Evolutionary conservation across 306 rosid species (phyloP), one percentile per base, ranked within the genome.

Genomic region (Castanopsis chinensis): DNA sequence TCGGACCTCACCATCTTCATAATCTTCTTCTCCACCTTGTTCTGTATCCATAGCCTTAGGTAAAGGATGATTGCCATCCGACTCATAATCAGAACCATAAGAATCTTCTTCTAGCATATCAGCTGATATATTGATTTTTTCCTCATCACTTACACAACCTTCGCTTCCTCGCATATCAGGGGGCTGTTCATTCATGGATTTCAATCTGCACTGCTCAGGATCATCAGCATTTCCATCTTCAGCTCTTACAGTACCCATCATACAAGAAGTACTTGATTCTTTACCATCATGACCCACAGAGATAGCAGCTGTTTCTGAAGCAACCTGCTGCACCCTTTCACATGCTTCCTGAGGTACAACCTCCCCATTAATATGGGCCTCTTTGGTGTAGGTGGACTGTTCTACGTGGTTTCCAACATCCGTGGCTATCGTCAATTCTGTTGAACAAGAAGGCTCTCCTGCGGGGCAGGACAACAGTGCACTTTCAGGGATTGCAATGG

Each of bases 1-100:
- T 30, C 94, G 85, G 73, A 95, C 90, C 88, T 95, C 93, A 30
- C 97, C 99, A 63, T 94, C 99, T 86, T 91, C 97, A 79, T 81
- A 92, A 79, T 92, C 98, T 70, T 91, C 93, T 58, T 79, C 89
- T 64, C 83, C 86, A 80, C 52, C 87, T 41, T 43, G 81, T 79
- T 85, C 85, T 25, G 80, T 82, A 76, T 83, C 89, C 75, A 86
- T 71, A 60, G 87, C 80, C 84, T 85, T 80, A 76, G 89, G 90
- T 61, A 86, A 69, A 76, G 91, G 90, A 74, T 72, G 92, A 86
- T 86, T 91, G 35, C 85, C 95, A 84, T 95, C 97, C 18, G 97
- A 95, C 74, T 95, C 97, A 18, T 79, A 90, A 79, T 91, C 98
- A 80, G 89, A 88, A 83, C 82, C 80, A 83, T 84, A 85, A 56